Conservation (phyloP, 441 rosid species). For the Corymbia citriodora region DNA sequence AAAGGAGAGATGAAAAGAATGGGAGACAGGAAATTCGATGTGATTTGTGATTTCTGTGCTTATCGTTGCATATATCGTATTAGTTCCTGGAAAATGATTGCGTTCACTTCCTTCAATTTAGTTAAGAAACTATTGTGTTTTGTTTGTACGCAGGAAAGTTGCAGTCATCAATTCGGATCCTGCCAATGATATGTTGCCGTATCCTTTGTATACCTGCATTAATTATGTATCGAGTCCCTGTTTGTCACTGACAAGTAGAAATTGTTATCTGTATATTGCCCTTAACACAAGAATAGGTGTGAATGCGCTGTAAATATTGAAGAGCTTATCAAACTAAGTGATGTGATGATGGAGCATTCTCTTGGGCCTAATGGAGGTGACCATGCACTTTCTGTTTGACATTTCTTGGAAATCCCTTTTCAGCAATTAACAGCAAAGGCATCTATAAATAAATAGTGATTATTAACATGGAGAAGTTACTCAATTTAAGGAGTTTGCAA, state of each 20-base stretch:
- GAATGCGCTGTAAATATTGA: constrained; percentile 88
- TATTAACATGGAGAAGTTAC: no score
- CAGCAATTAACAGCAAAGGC: neutral
- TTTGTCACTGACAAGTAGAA: neutral
- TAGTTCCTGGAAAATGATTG: neutral
- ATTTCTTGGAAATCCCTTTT: neutral
- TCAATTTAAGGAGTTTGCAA: no score
- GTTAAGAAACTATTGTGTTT: neutral
- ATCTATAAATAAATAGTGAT: no score
- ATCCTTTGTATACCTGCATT: constrained; percentile 27
- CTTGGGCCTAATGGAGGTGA: constrained; percentile 97
- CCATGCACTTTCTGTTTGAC: neutral
- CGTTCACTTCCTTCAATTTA: neutral
- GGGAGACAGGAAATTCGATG: neutral
- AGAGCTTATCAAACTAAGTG: constrained; percentile 70
- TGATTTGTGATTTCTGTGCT: neutral
- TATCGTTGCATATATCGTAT: neutral
- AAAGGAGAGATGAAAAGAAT: neutral
- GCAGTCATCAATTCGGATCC: constrained; percentile 94
- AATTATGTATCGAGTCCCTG: neutral
- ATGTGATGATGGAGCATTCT: constrained; percentile 75
- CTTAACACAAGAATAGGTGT: constrained; percentile 51
- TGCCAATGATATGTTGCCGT: constrained; percentile 86
- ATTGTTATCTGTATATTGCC: constrained; percentile 1
- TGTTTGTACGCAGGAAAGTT: constrained; percentile 61